Evolutionary conservation across 805 yeast species (phyloP).

Genomic region (Hanseniaspora taiwanica): DNA sequence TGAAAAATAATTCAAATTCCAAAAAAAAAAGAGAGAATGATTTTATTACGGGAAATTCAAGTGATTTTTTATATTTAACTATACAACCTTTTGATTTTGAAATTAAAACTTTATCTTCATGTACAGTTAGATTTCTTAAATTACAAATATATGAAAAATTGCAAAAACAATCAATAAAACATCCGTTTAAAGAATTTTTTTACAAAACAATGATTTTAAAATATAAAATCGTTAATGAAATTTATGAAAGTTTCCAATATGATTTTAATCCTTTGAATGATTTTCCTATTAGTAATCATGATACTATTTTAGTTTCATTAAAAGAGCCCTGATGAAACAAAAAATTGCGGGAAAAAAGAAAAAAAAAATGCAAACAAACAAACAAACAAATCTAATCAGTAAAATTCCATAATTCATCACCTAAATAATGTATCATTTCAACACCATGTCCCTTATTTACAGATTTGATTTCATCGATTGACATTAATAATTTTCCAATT

Average conservation of each 20-base stretch:
- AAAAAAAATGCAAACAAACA: too few relatives aligned
- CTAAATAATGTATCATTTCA: constrained; percentile 69
- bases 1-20: too few relatives aligned
- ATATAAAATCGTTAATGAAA: constrained; percentile 2
- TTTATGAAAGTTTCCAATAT: constrained; percentile 7
- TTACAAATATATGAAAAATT: constrained; percentile 5
- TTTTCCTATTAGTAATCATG: too few relatives aligned
- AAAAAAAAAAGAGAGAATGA: too few relatives aligned
- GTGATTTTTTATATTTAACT: constrained; percentile 7
- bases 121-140: constrained; percentile 15
- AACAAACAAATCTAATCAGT: constrained; percentile 28
- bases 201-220: constrained; percentile 3
- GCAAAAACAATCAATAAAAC: not conserved
- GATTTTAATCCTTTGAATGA: constrained; percentile 14
- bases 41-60: too few relatives aligned
- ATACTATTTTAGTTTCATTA: too few relatives aligned
- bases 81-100: constrained; percentile 1
- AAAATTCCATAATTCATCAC: constrained; percentile 79
- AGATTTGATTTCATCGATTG: constrained; percentile 74
- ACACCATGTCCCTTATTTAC: constrained; percentile 83
- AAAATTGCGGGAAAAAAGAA: too few relatives aligned
- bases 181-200: too few relatives aligned
- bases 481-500: constrained; percentile 76
- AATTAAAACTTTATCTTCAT: constrained; percentile 9
- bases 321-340: too few relatives aligned